Conservation (phyloP, 1,284 basidiomycete species). For the Pascua guehoae region DNA sequence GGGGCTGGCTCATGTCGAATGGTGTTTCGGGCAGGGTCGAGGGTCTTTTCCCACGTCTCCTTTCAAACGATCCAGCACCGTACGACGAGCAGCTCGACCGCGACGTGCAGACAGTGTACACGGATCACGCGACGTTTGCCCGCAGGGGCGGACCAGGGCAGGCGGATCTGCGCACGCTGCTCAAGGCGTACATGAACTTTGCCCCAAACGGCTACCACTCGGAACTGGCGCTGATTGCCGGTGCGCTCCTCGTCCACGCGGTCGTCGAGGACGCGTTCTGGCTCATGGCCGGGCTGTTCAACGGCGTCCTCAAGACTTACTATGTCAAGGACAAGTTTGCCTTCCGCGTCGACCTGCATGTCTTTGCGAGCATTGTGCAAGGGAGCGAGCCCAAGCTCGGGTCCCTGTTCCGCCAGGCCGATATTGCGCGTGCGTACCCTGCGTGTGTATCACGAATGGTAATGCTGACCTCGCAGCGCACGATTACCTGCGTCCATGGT, state of each 20-base stretch:
- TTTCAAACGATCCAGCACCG: slow-evolving; percentile 58
- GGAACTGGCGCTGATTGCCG: slow-evolving; percentile 66
- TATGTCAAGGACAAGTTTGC: slow-evolving; percentile 68
- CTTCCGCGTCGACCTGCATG: slow-evolving; percentile 71
- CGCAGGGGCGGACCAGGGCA: slow-evolving; percentile 32
- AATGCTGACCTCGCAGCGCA: slow-evolving; percentile 24
- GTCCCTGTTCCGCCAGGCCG: slow-evolving; percentile 55
- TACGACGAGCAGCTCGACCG: slow-evolving; percentile 60
- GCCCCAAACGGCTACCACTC: slow-evolving; percentile 67
- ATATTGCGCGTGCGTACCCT: slow-evolving; percentile 52
- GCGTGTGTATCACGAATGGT: neutral
- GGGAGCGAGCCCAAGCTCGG: slow-evolving; percentile 62
- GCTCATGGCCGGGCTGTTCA: slow-evolving; percentile 66
- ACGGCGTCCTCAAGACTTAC: slow-evolving; percentile 67
- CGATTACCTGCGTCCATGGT: slow-evolving; percentile 41
- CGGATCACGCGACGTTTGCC: slow-evolving; percentile 43
- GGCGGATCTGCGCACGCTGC: slow-evolving; percentile 40
- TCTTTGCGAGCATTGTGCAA: slow-evolving; percentile 73
- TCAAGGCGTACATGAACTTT: slow-evolving; percentile 42
- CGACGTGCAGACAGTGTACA: slow-evolving; percentile 54
- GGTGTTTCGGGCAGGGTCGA: slow-evolving; percentile 65
- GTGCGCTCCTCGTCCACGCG: slow-evolving; percentile 72
- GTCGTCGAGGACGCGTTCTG: slow-evolving; percentile 91
- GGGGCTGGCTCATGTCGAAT: slow-evolving; percentile 70
- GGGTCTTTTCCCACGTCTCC: slow-evolving; percentile 66